phyloP scores from a whole-genome alignment of 2,329 filamentous ascomycete genomes.

The Aspergillus versicolor region DNA sequence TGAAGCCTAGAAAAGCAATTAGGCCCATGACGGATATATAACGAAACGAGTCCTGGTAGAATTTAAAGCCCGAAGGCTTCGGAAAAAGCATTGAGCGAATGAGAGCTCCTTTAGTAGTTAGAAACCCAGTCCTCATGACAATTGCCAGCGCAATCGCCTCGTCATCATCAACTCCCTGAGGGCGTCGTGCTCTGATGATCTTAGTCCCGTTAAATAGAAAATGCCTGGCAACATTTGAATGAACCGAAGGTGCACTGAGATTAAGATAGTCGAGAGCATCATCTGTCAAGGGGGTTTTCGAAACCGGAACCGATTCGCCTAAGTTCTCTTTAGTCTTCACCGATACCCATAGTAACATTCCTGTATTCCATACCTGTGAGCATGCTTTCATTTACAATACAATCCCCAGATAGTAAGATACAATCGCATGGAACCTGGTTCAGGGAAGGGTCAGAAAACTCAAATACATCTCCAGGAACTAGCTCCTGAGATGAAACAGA shows the following conservation, averaged over 20 bases:
- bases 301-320: conserved; percentile 95
- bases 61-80: conserved; percentile 97
- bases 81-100: conserved; percentile 98
- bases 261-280: conserved; percentile 75
- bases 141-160: conserved; percentile 90
- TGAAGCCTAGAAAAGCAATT: conserved; percentile 81
- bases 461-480: conserved; percentile 93
- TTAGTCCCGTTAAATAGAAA: conserved; percentile 95
- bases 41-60: conserved; percentile 94
- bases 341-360: neutral
- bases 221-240: conserved; percentile 79
- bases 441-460: conserved; percentile 89
- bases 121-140: conserved; percentile 91
- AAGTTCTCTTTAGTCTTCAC: conserved; percentile 19
- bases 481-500: conserved; percentile 82
- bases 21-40: conserved; percentile 96
- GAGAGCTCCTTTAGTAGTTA: conserved; percentile 93
- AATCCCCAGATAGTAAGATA: conserved; percentile 86
- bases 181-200: conserved; percentile 84
- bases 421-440: conserved; percentile 90
- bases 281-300: conserved; percentile 81
- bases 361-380: conserved; percentile 61
- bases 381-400: conserved; percentile 99
- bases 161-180: conserved; percentile 79
- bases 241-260: conserved; percentile 75